A percentile compares a stretch with the other conserved stretches of the same genome.
Conservation (phyloP, 768 basidiomycete genomes). For the Rhizopogon sp. region DNA sequence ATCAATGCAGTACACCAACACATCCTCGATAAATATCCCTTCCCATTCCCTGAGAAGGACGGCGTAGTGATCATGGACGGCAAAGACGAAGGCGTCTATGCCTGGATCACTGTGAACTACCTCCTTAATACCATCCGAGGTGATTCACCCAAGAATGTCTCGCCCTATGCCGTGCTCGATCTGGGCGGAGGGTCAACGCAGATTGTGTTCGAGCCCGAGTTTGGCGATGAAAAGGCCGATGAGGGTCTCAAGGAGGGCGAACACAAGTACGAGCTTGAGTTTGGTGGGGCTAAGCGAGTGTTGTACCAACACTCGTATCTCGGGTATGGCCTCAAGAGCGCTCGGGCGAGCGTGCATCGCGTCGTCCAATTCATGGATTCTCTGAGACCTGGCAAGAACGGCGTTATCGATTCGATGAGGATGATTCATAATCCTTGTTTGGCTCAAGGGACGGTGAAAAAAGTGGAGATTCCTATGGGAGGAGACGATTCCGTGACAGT, state of each 20-base stretch:
- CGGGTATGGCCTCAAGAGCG: conserved; percentile 92
- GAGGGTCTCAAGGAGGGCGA: conserved; percentile 67
- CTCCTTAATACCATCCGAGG: conserved; percentile 69
- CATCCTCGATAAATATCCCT: conserved; percentile 60
- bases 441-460: conserved; percentile 54
- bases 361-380: conserved; percentile 83
- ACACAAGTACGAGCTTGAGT: conserved; percentile 82
- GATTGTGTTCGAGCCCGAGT: conserved; percentile 90
- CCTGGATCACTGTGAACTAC: conserved; percentile 98
- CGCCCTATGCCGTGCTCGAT: conserved; percentile 87
- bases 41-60: conserved; percentile 53
- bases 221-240: conserved; percentile 35
- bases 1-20: conserved; percentile 65
- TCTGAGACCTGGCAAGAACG: conserved; percentile 25
- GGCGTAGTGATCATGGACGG: conserved; percentile 93
- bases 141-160: conserved; percentile 37
- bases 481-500: conserved; percentile 45
- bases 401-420: conserved; percentile 1
- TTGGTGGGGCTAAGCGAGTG: conserved; percentile 65
- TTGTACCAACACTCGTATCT: conserved; percentile 98
- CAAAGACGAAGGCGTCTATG: conserved; percentile 94
- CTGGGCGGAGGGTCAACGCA: conserved; percentile 97
- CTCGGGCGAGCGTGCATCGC: conserved; percentile 78
- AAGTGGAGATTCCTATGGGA: conserved; percentile 58
- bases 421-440: conserved; percentile 72